These are phyloP conservation scores for Blastomyces emzantsi DNA, from an alignment of 2,329 filamentous ascomycete species.

Conservation along the genomic window DNA sequence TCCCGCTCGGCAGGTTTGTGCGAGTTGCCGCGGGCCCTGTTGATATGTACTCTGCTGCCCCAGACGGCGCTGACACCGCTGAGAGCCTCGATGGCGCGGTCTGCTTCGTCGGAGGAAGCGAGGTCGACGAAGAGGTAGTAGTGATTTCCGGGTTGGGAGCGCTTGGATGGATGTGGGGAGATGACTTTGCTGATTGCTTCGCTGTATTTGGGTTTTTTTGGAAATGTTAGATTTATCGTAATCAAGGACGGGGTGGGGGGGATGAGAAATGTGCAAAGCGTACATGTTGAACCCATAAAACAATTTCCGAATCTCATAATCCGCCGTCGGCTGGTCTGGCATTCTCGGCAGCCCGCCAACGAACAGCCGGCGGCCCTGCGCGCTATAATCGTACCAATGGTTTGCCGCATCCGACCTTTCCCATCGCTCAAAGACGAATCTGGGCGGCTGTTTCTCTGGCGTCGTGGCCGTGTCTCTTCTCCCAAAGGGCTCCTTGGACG, in stretches of 20 bases:
- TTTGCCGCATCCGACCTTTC: slow-evolving; percentile 32
- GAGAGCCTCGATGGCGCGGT: slow-evolving; percentile 41
- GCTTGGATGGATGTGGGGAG: slow-evolving; percentile 50
- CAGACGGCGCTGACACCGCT: slow-evolving; percentile 34
- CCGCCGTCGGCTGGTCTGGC: slow-evolving; percentile 34
- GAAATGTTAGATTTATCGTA: no score
- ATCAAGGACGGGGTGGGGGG: background rate
- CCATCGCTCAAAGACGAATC: slow-evolving; percentile 36
- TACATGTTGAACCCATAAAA: slow-evolving; percentile 40
- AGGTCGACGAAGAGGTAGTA: slow-evolving; percentile 62
- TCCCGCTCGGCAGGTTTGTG: slow-evolving; percentile 24
- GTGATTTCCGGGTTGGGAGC: slow-evolving; percentile 45
- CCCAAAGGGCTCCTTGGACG: slow-evolving; percentile 22
- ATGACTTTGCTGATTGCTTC: slow-evolving; percentile 46
- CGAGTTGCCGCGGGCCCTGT: slow-evolving; percentile 33
- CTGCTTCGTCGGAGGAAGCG: slow-evolving; percentile 45
- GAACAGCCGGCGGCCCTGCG: slow-evolving; percentile 38
- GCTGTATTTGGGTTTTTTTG: slow-evolving; percentile 17
- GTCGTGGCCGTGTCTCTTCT: slow-evolving; percentile 9
- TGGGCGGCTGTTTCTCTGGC: slow-evolving; percentile 9
- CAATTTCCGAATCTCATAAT: slow-evolving; percentile 36
- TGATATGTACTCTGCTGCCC: slow-evolving; percentile 33
- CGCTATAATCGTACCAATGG: slow-evolving; percentile 26
- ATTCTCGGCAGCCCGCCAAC: slow-evolving; percentile 41
- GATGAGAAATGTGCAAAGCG: slow-evolving; percentile 13